Evolutionary conservation across 768 basidiomycete genomes (phyloP).

Genomic region (Vararia minispora): DNA sequence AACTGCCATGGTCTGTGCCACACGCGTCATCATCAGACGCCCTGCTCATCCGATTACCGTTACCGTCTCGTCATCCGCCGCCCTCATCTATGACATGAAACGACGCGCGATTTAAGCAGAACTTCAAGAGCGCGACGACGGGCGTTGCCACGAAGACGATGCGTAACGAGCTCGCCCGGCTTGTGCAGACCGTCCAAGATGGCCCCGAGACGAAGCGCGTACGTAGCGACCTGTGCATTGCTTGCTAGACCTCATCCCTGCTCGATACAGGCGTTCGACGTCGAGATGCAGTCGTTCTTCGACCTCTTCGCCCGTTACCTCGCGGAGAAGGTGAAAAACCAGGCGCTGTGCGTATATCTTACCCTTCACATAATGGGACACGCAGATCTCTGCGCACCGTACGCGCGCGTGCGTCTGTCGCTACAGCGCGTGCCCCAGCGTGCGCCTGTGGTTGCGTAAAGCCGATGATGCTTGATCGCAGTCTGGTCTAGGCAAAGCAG

Average conservation of each 20-base stretch:
- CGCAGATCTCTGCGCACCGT: too few relatives aligned
- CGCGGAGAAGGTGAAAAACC: slow-evolving; percentile 75
- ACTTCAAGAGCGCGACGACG: slow-evolving; percentile 28
- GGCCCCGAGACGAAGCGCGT: slow-evolving; percentile 50
- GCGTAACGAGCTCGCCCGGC: slow-evolving; percentile 55
- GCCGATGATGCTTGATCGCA: too few relatives aligned
- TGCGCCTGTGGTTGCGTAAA: too few relatives aligned
- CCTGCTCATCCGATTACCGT: neutral
- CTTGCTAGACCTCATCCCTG: neutral
- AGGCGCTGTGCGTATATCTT: slow-evolving; percentile 62
- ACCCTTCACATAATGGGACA: too few relatives aligned
- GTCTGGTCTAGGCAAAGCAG: too few relatives aligned
- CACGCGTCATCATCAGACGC: neutral
- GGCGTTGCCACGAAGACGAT: slow-evolving; percentile 48
- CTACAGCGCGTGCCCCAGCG: too few relatives aligned
- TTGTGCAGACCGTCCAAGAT: slow-evolving; percentile 53
- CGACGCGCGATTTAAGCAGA: slow-evolving; percentile 1
- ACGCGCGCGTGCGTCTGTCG: too few relatives aligned
- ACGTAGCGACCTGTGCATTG: neutral
- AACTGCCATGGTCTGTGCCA: slow-evolving; percentile 11
- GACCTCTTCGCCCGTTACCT: slow-evolving; percentile 88
- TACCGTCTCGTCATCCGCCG: neutral
- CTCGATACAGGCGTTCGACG: slow-evolving; percentile 58
- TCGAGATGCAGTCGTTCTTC: slow-evolving; percentile 92
- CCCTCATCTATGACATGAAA: neutral